phyloP scores from a whole-genome alignment of 352 stramenopile species.

The Phytophthora europaea region DNA sequence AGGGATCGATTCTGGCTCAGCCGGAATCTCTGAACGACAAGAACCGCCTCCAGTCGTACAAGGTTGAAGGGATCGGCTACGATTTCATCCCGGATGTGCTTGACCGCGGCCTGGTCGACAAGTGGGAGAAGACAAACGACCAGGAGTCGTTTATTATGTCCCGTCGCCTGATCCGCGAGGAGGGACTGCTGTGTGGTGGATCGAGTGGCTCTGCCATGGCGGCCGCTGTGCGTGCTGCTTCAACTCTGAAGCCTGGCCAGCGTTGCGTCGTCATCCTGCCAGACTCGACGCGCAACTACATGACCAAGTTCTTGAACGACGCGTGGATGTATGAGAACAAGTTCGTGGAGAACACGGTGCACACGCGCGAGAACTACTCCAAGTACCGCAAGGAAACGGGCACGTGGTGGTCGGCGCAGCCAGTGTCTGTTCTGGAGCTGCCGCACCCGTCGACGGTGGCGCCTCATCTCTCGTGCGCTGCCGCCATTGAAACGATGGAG shows the following conservation, averaged over 20 bases:
- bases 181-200: constrained; percentile 95
- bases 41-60: constrained; percentile 89
- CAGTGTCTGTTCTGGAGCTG: constrained; percentile 79
- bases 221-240: constrained; percentile 84
- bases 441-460: constrained; percentile 90
- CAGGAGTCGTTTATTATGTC: constrained; percentile 96
- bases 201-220: constrained; percentile 92
- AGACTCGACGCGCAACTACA: constrained; percentile 98
- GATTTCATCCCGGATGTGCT: constrained; percentile 97
- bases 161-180: constrained; percentile 94
- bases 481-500: constrained; percentile 95
- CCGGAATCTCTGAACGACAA: constrained; percentile 94
- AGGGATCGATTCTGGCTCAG: constrained; percentile 94
- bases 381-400: constrained; percentile 72
- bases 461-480: constrained; percentile 86
- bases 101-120: constrained; percentile 92
- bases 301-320: constrained; percentile 97
- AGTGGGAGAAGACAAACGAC: constrained; percentile 96
- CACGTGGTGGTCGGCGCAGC: constrained; percentile 95
- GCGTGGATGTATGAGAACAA: constrained; percentile 93
- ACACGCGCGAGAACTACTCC: constrained; percentile 79
- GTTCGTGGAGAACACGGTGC: constrained; percentile 73
- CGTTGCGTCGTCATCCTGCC: constrained; percentile 95
- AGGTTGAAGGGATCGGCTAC: constrained; percentile 97
- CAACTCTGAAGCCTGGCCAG: constrained; percentile 86